phyloP scores from a whole-genome alignment of 2,329 filamentous ascomycete species.

The Tolypocladium nubicola region DNA sequence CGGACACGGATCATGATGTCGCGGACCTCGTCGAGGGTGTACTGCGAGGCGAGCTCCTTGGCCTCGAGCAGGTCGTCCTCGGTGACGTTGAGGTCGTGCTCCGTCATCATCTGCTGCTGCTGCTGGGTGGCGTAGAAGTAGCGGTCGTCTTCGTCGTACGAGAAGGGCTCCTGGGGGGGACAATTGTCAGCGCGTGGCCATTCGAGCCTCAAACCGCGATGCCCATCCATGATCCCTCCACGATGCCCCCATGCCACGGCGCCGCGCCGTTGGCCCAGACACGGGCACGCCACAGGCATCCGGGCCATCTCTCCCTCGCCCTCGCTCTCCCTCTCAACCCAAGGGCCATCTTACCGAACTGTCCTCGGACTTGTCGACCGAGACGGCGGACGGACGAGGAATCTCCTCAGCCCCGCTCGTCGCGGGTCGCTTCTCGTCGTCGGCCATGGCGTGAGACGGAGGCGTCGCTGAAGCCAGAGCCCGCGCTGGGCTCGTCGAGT shows the following conservation, averaged over 20 bases:
- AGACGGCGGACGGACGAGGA: slow-evolving; percentile 8
- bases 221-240: neutral
- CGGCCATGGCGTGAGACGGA: slow-evolving; percentile 14
- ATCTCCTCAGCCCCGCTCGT: slow-evolving; percentile 9
- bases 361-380: slow-evolving; percentile 6
- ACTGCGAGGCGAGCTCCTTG: slow-evolving; percentile 30
- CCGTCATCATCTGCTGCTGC: slow-evolving; percentile 11
- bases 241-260: neutral
- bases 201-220: neutral
- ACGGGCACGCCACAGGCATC: neutral
- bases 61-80: slow-evolving; percentile 35
- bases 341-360: slow-evolving; percentile 4
- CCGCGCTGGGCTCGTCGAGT: slow-evolving; percentile 3
- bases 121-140: slow-evolving; percentile 19
- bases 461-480: slow-evolving; percentile 4
- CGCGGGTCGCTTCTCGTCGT: slow-evolving; percentile 17
- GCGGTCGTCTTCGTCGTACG: slow-evolving; percentile 26
- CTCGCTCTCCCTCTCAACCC: neutral
- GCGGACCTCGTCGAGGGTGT: slow-evolving; percentile 31
- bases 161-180: slow-evolving; percentile 20
- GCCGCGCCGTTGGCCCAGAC: neutral
- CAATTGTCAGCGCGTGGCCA: neutral
- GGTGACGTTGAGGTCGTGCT: slow-evolving; percentile 32
- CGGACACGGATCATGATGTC: slow-evolving; percentile 29
- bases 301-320: neutral